Evolutionary conservation across 179 eudicot species (phyloP).

Genomic region (Amaranthus tricolor): DNA sequence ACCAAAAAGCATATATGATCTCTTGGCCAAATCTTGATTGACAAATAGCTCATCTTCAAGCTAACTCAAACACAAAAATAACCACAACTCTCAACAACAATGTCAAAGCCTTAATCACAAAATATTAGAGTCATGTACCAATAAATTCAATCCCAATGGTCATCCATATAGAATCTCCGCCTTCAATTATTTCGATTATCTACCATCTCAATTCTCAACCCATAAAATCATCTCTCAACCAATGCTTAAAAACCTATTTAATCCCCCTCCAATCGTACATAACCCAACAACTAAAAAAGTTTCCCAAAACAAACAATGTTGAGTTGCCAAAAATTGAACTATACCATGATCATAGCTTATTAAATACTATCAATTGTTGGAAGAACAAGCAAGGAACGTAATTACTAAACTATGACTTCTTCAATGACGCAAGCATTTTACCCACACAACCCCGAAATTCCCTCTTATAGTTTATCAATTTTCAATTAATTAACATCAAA

Average conservation of each 20-base stretch:
- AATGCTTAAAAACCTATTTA: background rate
- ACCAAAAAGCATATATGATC: background rate
- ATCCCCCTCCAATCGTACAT: background rate
- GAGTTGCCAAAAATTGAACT: background rate
- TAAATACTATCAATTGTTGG: background rate
- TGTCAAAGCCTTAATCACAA: too few species aligned
- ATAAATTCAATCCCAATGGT: too few species aligned
- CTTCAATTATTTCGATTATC: too few species aligned
- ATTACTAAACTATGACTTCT: too few species aligned
- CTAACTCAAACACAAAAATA: background rate
- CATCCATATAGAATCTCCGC: too few species aligned
- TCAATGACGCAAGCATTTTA: too few species aligned
- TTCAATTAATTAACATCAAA: background rate
- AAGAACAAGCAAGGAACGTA: too few species aligned
- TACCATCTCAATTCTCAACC: too few species aligned
- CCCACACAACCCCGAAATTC: background rate
- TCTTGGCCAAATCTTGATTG: background rate
- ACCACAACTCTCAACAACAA: background rate
- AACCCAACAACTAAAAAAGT: background rate
- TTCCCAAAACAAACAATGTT: background rate
- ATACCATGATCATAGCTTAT: background rate
- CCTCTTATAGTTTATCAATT: background rate
- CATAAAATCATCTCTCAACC: too few species aligned
- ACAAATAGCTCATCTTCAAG: background rate
- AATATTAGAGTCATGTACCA: too few species aligned